These are phyloP conservation scores for Spirogloea muscicola DNA, from an alignment of 139 green algal genomes.

Conservation along the genomic window DNA sequence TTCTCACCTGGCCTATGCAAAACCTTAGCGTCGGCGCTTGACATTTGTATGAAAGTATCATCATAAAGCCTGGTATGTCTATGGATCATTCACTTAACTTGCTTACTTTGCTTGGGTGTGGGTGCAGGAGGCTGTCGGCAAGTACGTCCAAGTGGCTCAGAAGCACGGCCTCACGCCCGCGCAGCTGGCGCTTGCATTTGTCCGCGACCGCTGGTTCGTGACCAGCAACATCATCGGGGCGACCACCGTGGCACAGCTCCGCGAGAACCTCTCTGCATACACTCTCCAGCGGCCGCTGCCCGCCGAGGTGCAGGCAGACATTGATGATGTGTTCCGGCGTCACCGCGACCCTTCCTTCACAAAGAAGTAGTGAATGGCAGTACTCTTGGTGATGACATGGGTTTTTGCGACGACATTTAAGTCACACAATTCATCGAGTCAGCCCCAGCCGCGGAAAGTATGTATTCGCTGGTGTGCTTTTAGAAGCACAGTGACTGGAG, in stretches of 20 bases:
- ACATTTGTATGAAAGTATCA: background rate
- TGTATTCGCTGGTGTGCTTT: too few relatives aligned
- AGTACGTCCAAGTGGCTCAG: slow-evolving; percentile 67
- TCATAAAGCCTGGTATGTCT: background rate
- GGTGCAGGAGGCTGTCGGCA: slow-evolving; percentile 53
- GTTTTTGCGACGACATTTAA: too few relatives aligned
- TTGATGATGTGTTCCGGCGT: background rate
- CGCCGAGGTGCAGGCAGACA: background rate
- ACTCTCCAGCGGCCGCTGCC: background rate
- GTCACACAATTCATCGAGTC: too few relatives aligned
- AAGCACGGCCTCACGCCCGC: slow-evolving; percentile 72
- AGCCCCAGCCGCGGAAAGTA: too few relatives aligned
- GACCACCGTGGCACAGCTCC: slow-evolving; percentile 79
- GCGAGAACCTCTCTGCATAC: slow-evolving; percentile 58
- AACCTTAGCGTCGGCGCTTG: background rate
- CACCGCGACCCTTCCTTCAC: background rate
- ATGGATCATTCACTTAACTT: background rate
- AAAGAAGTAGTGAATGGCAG: too few relatives aligned
- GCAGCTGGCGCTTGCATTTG: slow-evolving; percentile 75
- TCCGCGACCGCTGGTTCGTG: slow-evolving; percentile 58
- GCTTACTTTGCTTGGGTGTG: too few relatives aligned
- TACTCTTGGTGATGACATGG: too few relatives aligned
- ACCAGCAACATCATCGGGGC: slow-evolving; percentile 82
- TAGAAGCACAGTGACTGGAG: too few relatives aligned
- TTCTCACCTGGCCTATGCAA: background rate